Percentiles rank a stretch among this genome's conserved stretches.
Evolutionary conservation across 352 stramenopile species (phyloP).

Genomic region (Phytophthora uliginosa): DNA sequence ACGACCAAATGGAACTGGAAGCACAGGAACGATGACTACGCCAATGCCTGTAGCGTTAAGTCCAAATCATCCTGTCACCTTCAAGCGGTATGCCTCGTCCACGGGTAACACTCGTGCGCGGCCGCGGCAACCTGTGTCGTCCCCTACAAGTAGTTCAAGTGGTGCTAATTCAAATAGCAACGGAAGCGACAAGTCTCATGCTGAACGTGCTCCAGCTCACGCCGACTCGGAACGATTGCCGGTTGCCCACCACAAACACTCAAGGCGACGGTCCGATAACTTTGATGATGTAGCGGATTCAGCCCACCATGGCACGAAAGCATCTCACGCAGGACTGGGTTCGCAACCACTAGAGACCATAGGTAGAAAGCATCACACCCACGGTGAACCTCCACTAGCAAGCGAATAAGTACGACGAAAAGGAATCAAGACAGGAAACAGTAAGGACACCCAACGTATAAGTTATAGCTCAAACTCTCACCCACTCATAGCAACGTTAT

Average conservation of each 20-base stretch:
- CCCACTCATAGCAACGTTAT: not conserved
- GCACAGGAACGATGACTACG: slow-evolving; percentile 29
- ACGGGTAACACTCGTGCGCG: slow-evolving; percentile 49
- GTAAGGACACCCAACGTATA: slow-evolving; percentile 24
- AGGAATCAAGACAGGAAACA: slow-evolving; percentile 24
- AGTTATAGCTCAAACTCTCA: slow-evolving; percentile 24
- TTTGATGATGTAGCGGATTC: slow-evolving; percentile 43
- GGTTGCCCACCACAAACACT: slow-evolving; percentile 55
- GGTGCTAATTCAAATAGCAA: slow-evolving; percentile 30
- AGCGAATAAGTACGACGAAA: slow-evolving; percentile 31
- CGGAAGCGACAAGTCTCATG: slow-evolving; percentile 56
- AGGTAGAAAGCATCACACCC: slow-evolving; percentile 33
- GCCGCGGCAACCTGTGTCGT: slow-evolving; percentile 37
- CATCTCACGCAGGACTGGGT: slow-evolving; percentile 28
- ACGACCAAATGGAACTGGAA: slow-evolving; percentile 33
- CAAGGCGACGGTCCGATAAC: slow-evolving; percentile 59
- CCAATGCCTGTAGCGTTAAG: slow-evolving; percentile 38
- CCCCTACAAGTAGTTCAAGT: slow-evolving; percentile 24
- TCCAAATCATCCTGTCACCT: slow-evolving; percentile 45
- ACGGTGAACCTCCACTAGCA: slow-evolving; percentile 22
- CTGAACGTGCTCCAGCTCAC: slow-evolving; percentile 54
- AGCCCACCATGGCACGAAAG: slow-evolving; percentile 30
- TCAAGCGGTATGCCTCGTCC: slow-evolving; percentile 67
- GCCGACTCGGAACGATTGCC: slow-evolving; percentile 58
- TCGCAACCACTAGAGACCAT: slow-evolving; percentile 36